These are phyloP conservation scores for Paracoccidioides lutzii DNA, from an alignment of 2,329 filamentous ascomycete genomes.

Conservation along the genomic window DNA sequence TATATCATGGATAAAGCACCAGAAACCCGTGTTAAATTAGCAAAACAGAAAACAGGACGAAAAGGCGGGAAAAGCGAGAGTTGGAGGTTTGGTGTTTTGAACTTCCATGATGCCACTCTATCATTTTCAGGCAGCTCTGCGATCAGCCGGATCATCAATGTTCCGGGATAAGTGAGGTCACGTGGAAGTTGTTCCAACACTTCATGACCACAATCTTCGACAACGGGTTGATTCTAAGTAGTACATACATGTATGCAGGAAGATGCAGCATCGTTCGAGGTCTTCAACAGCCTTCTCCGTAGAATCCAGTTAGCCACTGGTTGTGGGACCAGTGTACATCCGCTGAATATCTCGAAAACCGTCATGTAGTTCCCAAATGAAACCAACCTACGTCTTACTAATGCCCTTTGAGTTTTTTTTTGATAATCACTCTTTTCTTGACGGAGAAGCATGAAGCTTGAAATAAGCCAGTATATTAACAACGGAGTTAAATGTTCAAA, in stretches of 20 bases:
- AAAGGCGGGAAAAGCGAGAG: neutral
- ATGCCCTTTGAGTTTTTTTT: neutral
- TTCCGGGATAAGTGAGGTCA: neutral
- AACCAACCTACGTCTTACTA: neutral
- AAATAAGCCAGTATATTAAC: neutral
- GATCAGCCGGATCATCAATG: neutral
- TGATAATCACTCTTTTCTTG: neutral
- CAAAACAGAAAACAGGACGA: neutral
- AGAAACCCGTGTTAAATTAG: neutral
- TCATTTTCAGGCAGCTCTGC: neutral
- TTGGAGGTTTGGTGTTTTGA: neutral
- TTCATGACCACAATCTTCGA: too few relatives aligned
- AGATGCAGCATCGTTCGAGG: neutral
- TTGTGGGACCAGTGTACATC: neutral
- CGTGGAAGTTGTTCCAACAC: neutral
- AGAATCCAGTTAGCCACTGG: neutral
- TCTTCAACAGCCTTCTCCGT: neutral
- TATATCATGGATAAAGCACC: neutral
- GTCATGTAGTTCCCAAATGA: neutral
- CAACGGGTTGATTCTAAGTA: too few relatives aligned
- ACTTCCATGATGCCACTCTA: neutral
- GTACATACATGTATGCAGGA: too few relatives aligned
- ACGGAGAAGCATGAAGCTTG: neutral
- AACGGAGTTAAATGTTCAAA: too few relatives aligned
- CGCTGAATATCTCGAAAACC: neutral